Percentiles rank a stretch among this genome's conserved stretches.
Conservation (phyloP, 768 basidiomycete species). For the Suillus americanus region DNA sequence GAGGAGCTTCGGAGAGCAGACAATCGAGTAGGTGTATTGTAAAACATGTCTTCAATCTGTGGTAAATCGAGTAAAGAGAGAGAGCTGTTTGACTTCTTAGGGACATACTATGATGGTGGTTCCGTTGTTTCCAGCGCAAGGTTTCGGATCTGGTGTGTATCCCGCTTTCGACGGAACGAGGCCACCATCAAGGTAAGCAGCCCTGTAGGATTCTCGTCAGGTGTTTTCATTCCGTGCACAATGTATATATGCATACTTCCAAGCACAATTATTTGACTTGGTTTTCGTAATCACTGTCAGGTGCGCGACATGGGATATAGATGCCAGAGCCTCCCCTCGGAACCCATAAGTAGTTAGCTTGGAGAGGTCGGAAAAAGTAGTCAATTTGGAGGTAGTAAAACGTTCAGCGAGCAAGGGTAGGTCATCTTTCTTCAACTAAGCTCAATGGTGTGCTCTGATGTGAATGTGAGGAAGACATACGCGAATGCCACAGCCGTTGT, state of each 20-base stretch:
- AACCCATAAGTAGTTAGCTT: conserved; percentile 93
- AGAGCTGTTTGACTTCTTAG: not conserved
- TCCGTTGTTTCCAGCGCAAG: conserved; percentile 93
- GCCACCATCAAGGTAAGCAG: conserved; percentile 76
- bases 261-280: conserved; percentile 76
- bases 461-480: conserved; percentile 43
- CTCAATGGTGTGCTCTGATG: not conserved
- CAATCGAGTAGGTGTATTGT: conserved; percentile 86
- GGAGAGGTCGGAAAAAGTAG: conserved; percentile 81
- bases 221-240: not conserved
- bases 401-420: conserved; percentile 89
- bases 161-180: conserved; percentile 73
- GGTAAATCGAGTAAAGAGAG: conserved; percentile 4
- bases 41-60: conserved; percentile 95
- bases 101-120: conserved; percentile 77
- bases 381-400: conserved; percentile 93
- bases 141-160: conserved; percentile 73
- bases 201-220: conserved; percentile 44
- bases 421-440: conserved; percentile 66
- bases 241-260: conserved; percentile 67
- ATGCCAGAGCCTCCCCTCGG: conserved; percentile 94
- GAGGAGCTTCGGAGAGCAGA: conserved; percentile 80
- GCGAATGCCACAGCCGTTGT: conserved; percentile 94
- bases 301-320: conserved; percentile 91
- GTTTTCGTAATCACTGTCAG: conserved; percentile 91